phyloP scores from a whole-genome alignment of 306 rosid species.

The Medicago lupulina region DNA sequence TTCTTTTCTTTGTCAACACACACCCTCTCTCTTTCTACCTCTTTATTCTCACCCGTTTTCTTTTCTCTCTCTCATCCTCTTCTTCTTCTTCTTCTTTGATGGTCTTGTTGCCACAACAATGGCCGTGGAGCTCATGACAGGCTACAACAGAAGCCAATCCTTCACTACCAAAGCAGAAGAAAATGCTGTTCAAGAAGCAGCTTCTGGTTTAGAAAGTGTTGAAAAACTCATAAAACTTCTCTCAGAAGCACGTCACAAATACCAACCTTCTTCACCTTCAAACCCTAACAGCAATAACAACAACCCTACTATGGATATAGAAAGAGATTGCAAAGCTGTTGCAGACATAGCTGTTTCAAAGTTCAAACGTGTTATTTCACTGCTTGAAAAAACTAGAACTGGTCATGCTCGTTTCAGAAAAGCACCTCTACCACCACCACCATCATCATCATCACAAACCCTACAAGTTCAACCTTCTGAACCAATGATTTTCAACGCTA shows the following conservation, averaged over 20 bases:
- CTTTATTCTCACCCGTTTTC: not conserved
- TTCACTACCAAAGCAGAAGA: constrained; percentile 59
- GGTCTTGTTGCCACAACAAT: constrained; percentile 49
- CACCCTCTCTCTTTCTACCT: not conserved
- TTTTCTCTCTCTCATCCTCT: not conserved
- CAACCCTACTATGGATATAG: constrained; percentile 47
- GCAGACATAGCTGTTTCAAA: constrained; percentile 88
- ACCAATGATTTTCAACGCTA: constrained; percentile 53
- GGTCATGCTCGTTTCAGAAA: constrained; percentile 93
- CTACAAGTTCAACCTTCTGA: constrained; percentile 33
- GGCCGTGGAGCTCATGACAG: constrained; percentile 79
- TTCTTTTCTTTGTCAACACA: constrained; percentile 17
- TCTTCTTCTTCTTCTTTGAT: constrained; percentile 11
- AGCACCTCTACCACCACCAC: constrained; percentile 54
- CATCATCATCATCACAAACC: not conserved
- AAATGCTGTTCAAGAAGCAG: constrained; percentile 82
- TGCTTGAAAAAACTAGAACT: constrained; percentile 78
- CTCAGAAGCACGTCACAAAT: constrained; percentile 48
- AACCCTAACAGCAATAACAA: constrained; percentile 24
- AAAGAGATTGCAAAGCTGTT: constrained; percentile 70
- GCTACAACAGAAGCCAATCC: constrained; percentile 24
- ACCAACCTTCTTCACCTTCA: constrained; percentile 2
- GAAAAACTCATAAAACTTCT: constrained; percentile 61
- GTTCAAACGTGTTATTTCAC: constrained; percentile 83
- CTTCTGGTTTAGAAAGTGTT: constrained; percentile 83